Base-by-base conservation (phyloP, 768 basidiomycete genomes). In the Russula dissimulans region DNA sequence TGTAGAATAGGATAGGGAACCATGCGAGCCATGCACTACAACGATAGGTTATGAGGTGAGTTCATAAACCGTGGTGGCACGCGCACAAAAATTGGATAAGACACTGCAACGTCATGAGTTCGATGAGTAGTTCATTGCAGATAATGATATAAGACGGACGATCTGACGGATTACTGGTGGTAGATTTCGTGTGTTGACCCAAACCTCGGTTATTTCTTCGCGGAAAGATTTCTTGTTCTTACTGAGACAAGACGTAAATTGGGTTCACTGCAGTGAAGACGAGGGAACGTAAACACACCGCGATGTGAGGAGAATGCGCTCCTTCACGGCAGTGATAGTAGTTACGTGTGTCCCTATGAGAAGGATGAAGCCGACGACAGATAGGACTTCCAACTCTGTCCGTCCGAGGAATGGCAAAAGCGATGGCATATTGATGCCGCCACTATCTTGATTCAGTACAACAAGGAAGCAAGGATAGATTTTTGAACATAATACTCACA, bases 1-100 rank as follows among this genome's bases (percentile, higher is more conserved):
- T 87, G 75, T 92, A 95, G 73, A 95, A 94, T 1, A 95, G 77
- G 29, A 93, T 74, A 0, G 95, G 94, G 68, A 95, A 97, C 95
- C 95, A 97, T 8, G 83, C 89, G 60, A 94, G 78, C 85, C 85
- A 95, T 12, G 84, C 80, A 61, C 90, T 91, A 57, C 11, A 36
- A 44, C 42, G 39, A 53, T 32, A 11, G 17, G 29, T 52, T 7
- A 45, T 57, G 48, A 48, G 46, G 17, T 39, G 54, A 15, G 56
- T 46, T 34, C 47, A 45, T 43, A 54, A 26, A 32, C 50, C 7
- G 10, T 10, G 26, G 41, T 44, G 38, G 15, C 15, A 11, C 38
- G 39, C 42, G 67, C 69, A 90, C 86, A 91, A 89, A 71, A 89
- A 88, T 72, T 91, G 87, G 18, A 89, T 83, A 32, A 87, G 72